These are phyloP conservation scores for Agrocybe chaxingu DNA, from an alignment of 768 basidiomycete species.

Conservation along the genomic window DNA sequence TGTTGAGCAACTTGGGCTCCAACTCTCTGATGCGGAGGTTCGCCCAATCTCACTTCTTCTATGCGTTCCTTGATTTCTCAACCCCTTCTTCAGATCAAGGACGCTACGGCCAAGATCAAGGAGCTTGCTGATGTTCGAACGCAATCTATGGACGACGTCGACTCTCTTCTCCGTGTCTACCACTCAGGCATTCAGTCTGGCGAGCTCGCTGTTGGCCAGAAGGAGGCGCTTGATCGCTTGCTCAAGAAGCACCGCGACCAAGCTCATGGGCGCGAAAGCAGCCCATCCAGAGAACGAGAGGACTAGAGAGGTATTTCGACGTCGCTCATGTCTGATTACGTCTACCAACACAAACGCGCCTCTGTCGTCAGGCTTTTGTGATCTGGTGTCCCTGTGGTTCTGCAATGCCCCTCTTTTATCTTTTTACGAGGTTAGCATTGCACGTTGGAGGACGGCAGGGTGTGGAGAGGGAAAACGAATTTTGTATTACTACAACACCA, in stretches of 20 bases:
- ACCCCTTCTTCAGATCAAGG: conserved; percentile 69
- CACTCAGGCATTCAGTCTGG: conserved; percentile 93
- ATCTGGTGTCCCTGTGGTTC: neutral
- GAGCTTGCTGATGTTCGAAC: conserved; percentile 97
- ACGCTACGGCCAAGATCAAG: conserved; percentile 99
- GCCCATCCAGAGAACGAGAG: conserved; percentile 21
- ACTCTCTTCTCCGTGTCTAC: conserved; percentile 93
- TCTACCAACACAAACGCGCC: neutral
- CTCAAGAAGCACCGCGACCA: conserved; percentile 69
- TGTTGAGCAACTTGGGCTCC: conserved; percentile 93
- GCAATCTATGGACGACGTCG: conserved; percentile 99
- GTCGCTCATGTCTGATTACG: too few relatives aligned
- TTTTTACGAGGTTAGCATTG: too few relatives aligned
- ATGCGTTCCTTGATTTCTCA: conserved; percentile 3
- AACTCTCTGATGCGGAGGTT: conserved; percentile 87
- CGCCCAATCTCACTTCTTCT: conserved; percentile 12
- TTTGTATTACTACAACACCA: too few relatives aligned
- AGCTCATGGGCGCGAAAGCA: conserved; percentile 22
- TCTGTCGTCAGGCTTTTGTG: neutral
- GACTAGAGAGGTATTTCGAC: conserved; percentile 10
- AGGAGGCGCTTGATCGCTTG: conserved; percentile 83
- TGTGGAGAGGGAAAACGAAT: too few relatives aligned
- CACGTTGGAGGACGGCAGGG: too few relatives aligned
- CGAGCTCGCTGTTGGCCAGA: conserved; percentile 91
- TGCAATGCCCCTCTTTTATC: too few relatives aligned